These are phyloP conservation scores for Trichoderma sp. DNA, from an alignment of 2,329 filamentous ascomycete genomes.

Conservation along the genomic window DNA sequence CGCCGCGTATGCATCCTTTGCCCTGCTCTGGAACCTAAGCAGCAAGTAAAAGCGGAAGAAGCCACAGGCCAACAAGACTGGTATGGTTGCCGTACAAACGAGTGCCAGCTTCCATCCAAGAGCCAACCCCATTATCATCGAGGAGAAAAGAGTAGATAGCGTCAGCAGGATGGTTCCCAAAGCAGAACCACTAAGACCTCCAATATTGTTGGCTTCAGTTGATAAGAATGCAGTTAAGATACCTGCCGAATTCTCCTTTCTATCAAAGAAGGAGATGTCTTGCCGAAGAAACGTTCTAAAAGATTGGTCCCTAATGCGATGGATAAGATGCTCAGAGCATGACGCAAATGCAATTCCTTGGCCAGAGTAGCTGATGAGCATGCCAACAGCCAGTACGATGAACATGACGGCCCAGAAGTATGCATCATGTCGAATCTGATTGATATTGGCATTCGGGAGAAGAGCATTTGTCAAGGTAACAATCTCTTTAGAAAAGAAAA, in stretches of 20 bases:
- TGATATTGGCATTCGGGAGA: conserved; percentile 52
- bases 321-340: conserved; percentile 83
- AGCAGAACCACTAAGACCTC: conserved; percentile 83
- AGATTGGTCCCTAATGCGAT: conserved; percentile 76
- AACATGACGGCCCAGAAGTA: conserved; percentile 92
- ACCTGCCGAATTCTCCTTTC: conserved; percentile 84
- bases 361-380: conserved; percentile 66
- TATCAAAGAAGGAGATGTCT: conserved; percentile 90
- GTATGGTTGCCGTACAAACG: conserved; percentile 77
- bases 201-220: conserved; percentile 85
- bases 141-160: conserved; percentile 73
- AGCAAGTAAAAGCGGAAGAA: conserved; percentile 87
- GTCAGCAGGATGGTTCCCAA: conserved; percentile 85
- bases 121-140: conserved; percentile 68
- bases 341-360: conserved; percentile 78
- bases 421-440: conserved; percentile 65
- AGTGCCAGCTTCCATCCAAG: conserved; percentile 88
- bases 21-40: conserved; percentile 73
- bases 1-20: conserved; percentile 75
- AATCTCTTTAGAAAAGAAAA: conserved; percentile 91
- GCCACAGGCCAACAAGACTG: conserved; percentile 76
- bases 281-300: conserved; percentile 90
- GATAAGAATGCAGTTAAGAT: conserved; percentile 86
- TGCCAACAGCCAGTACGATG: conserved; percentile 75
- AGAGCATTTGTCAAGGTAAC: conserved; percentile 61